Percentiles rank a stretch among this genome's conserved stretches.
Conservation (phyloP, 192 early-diverging fungal species). For the Gaertneriomyces semiglobifer region DNA sequence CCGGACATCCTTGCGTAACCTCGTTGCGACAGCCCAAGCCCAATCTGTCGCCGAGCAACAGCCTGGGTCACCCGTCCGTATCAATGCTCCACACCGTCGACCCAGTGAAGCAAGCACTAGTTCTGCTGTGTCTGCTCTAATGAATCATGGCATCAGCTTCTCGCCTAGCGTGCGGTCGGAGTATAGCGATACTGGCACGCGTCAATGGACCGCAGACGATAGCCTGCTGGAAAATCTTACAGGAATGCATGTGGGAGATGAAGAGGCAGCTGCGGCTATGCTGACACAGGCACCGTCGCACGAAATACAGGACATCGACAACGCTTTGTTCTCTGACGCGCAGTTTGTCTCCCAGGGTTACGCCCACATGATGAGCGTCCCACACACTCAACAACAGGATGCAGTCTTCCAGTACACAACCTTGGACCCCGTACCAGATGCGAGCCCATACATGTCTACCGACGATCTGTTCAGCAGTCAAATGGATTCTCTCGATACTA, state of each 20-base stretch:
- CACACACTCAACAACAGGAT: background rate
- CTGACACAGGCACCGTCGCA: background rate
- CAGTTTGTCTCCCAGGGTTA: background rate
- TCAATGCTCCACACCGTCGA: conserved; percentile 9
- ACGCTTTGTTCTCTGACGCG: background rate
- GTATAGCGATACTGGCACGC: background rate
- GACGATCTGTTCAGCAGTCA: background rate
- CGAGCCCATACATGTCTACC: conserved; percentile 2
- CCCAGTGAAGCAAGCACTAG: conserved; percentile 19
- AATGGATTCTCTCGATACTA: background rate
- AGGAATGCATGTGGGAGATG: conserved; percentile 8
- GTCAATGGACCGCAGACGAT: conserved; percentile 14
- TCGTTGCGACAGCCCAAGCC: background rate
- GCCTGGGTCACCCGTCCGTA: background rate
- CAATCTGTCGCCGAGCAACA: background rate
- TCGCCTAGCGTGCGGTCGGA: conserved; percentile 15
- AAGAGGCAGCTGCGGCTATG: background rate
- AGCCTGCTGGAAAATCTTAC: conserved; percentile 17
- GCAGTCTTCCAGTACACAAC: background rate
- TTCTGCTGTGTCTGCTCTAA: conserved; percentile 7
- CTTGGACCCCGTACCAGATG: background rate
- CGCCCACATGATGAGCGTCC: background rate
- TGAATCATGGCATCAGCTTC: background rate
- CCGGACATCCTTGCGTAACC: conserved; percentile 16
- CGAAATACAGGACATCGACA: background rate